These are phyloP conservation scores for Microdochium nivale DNA, from an alignment of 2,329 filamentous ascomycete genomes.

Conservation along the genomic window DNA sequence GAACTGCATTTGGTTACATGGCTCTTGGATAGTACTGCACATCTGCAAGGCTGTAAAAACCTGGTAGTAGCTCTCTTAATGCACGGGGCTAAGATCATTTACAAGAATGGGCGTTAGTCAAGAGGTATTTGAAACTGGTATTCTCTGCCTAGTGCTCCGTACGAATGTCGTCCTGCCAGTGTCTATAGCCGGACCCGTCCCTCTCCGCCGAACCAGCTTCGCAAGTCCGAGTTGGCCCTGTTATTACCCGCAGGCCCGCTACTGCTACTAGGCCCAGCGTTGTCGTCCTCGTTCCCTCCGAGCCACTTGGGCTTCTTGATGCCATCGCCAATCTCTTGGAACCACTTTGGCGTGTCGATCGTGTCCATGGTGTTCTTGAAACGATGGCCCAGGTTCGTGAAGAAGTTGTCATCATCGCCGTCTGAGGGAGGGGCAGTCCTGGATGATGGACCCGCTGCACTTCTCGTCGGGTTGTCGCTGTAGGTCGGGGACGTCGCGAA, in stretches of 20 bases:
- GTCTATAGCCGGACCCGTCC: slow-evolving; percentile 20
- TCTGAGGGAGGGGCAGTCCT: slow-evolving; percentile 39
- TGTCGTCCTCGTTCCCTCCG: slow-evolving; percentile 44
- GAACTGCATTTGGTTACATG: no score
- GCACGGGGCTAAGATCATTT: no score
- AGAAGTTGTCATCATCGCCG: slow-evolving; percentile 73
- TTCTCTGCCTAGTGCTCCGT: no score
- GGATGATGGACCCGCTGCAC: slow-evolving; percentile 19
- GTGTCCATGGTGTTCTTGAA: slow-evolving; percentile 90
- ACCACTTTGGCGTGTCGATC: slow-evolving; percentile 73
- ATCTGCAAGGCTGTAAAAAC: no score
- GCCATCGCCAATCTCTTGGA: slow-evolving; percentile 59
- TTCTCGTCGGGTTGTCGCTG: slow-evolving; percentile 21
- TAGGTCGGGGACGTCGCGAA: slow-evolving; percentile 31
- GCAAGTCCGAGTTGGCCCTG: slow-evolving; percentile 32
- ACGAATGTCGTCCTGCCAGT: not conserved
- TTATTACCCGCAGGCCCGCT: slow-evolving; percentile 11
- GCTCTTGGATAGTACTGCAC: no score
- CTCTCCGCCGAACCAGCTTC: slow-evolving; percentile 50
- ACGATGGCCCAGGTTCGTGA: slow-evolving; percentile 73
- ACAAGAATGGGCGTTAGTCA: no score
- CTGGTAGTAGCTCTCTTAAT: no score
- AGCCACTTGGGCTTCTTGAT: slow-evolving; percentile 80
- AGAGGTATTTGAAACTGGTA: no score
- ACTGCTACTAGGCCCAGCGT: slow-evolving; percentile 12